phyloP scores from a whole-genome alignment of 768 basidiomycete genomes.

The Termitomyces sp. region DNA sequence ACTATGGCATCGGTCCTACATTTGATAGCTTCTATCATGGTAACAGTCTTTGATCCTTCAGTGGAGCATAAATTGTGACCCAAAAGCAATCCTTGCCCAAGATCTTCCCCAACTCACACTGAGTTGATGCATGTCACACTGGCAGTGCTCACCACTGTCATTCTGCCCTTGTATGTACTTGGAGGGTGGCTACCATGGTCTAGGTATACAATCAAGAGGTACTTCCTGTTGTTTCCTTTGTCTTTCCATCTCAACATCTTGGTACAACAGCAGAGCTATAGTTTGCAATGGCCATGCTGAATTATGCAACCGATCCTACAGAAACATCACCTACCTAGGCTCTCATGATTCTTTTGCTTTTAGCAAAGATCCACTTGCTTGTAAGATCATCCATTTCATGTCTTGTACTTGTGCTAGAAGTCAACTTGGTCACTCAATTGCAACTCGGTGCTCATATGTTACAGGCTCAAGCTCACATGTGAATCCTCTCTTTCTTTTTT shows the following conservation, averaged over 20 bases:
- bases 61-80: not conserved
- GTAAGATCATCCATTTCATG: slow-evolving; percentile 19
- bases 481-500: not conserved
- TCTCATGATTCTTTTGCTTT: too few species aligned
- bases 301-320: slow-evolving; percentile 53
- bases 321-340: too few species aligned
- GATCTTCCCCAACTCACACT: too few species aligned
- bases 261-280: slow-evolving; percentile 27
- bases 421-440: slow-evolving; percentile 30
- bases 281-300: slow-evolving; percentile 68
- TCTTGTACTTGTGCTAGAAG: slow-evolving; percentile 20
- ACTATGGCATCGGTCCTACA: too few species aligned
- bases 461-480: slow-evolving; percentile 27
- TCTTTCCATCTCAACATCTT: not conserved
- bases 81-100: not conserved
- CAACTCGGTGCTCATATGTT: slow-evolving; percentile 13
- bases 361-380: too few species aligned
- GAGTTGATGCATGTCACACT: not conserved
- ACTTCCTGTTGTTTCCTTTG: too few species aligned
- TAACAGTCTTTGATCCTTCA: not conserved
- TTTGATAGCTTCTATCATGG: not conserved
- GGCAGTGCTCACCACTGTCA: not conserved
- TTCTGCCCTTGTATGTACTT: not conserved
- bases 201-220: not conserved
- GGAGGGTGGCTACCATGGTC: not conserved